Evolutionary conservation across 495 filamentous ascomycete species (phyloP).

Genomic region (Polyplosphaeria fusca): DNA sequence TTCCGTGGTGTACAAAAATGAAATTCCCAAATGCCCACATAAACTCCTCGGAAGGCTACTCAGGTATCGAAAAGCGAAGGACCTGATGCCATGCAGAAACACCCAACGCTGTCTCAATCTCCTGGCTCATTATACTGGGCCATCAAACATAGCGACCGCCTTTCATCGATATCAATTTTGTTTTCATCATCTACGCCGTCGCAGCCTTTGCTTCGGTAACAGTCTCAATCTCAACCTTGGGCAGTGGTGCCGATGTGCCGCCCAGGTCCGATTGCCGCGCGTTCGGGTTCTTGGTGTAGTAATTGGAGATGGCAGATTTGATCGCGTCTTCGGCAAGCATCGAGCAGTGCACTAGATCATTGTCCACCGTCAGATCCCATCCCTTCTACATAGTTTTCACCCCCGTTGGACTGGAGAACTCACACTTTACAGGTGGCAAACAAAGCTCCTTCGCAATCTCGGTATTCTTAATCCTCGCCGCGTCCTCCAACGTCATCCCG

Average conservation of each 20-base stretch:
- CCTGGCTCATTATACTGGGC: background rate
- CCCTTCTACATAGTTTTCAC: background rate
- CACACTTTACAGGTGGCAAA: slow-evolving; percentile 89
- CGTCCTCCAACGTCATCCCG: slow-evolving; percentile 95
- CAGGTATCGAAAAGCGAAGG: slow-evolving; percentile 9
- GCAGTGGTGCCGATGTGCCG: slow-evolving; percentile 59
- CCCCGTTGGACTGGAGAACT: slow-evolving; percentile 39
- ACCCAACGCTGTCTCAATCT: background rate
- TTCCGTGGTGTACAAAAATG: too few species aligned
- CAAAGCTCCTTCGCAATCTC: slow-evolving; percentile 97
- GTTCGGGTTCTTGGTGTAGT: slow-evolving; percentile 91
- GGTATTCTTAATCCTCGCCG: slow-evolving; percentile 86
- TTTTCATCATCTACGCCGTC: slow-evolving; percentile 8
- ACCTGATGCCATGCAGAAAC: slow-evolving; percentile 2
- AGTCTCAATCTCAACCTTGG: slow-evolving; percentile 47
- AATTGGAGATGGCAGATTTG: slow-evolving; percentile 97
- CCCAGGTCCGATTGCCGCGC: slow-evolving; percentile 68
- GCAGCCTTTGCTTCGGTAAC: slow-evolving; percentile 26
- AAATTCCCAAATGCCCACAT: background rate
- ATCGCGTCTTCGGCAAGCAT: slow-evolving; percentile 99
- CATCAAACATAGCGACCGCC: background rate
- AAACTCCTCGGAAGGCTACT: slow-evolving; percentile 2
- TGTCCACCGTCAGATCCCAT: background rate
- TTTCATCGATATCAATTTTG: slow-evolving; percentile 22
- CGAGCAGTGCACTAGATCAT: slow-evolving; percentile 79